Evolutionary conservation across 371 early-diverging fungal genomes (phyloP), one percentile per base, ranked within the genome.

Genomic region (Apophysomyces elegans): DNA sequence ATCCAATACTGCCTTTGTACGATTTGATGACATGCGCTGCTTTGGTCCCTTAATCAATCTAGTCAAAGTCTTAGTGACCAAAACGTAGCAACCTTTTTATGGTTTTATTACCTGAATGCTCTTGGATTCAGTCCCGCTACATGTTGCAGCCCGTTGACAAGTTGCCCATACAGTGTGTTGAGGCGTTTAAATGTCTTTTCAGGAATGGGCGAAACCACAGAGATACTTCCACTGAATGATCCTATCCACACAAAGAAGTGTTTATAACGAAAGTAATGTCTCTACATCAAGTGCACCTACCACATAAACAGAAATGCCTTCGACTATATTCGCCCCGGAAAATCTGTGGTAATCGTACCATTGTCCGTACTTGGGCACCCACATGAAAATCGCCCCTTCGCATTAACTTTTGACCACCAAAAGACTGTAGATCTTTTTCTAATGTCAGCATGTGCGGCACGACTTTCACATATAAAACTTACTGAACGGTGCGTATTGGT

Each of bases 41-140:
- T 88, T 87, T 43, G 86, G 83, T 16, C 83, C 84, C 47, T 86
- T 70, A 35, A 86, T 73, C 58, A 78, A 44, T 62, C 82, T 69
- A 45, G n/a, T 54, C 32, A 64, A 7, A 45, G 14, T 4, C 14
- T 41, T 45, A 38, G 37, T 59, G 37, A 32, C 26, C 18, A 8
- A 11, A 38, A 38, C 12, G 37, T 36, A 13, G 35, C 45, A 56
- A 35, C 6, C 37, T 61, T 36, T 18, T 36, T 18, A 35, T 60
- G 63, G 56, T 44, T 69, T 44, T 66, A 70, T 35, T 80, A 78
- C 73, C 93, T 78, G 72, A 77, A 96, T 7, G 95, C 96, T 58
- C 95, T 84, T 2, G 99, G 97, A 71, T 99, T 98, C 39, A 99
- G 74, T 9, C 96, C 98, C 7, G 95, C 96, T 32, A 88, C 77